Base-by-base conservation (phyloP, 768 basidiomycete genomes). In the Mycena metata region DNA sequence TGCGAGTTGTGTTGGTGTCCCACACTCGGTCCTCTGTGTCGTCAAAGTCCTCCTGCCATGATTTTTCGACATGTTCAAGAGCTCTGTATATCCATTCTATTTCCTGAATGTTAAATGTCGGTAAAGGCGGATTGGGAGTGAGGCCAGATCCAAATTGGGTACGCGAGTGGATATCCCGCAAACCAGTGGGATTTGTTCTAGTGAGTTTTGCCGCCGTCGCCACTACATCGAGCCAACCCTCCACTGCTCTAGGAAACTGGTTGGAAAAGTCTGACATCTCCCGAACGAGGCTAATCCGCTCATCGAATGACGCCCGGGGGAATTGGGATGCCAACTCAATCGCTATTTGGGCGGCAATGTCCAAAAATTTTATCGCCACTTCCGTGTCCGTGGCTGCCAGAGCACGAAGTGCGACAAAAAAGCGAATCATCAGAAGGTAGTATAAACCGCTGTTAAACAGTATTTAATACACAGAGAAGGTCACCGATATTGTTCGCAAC, bases 31-130 rank as follows among this genome's bases (percentile, higher is more conserved):
- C 2, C 19, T 58, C 39, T 9, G 6, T 4, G 30, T 30, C 30
- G 30, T 6, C 30, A 30, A 30, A 6, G 16, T 19, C 23, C 35
- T 26, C 17, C 5, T 36, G 15, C 58, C 58, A 47, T 35, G 3
- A 15, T 46, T 23, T 30, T 33, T 57, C 41, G 30, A 58, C 46
- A 39, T 60, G 46, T 36, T 60, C 46, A 6, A 60, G 13, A 10
- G 58, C 58, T n/a, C 16, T 13, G 43, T 60, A 60, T 49, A 49
- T 60, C 46, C 58, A 60, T 10, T 49, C 7, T 21, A 60, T 23
- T 17, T 60, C 17, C 46, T n/a, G 23, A 9, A 23, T 4, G 30
- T n/a, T 19, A 30, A 30, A 30, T 30, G 3, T 30, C 30, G 30
- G 30, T 6, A 30, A 6, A 30, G 6, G 30, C 30, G 30, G 30